Percentiles rank a stretch among this genome's conserved stretches.
These are phyloP conservation scores for Excoecaria cochinchinensis DNA, from an alignment of 345 rosid genomes.

Conservation along the genomic window DNA sequence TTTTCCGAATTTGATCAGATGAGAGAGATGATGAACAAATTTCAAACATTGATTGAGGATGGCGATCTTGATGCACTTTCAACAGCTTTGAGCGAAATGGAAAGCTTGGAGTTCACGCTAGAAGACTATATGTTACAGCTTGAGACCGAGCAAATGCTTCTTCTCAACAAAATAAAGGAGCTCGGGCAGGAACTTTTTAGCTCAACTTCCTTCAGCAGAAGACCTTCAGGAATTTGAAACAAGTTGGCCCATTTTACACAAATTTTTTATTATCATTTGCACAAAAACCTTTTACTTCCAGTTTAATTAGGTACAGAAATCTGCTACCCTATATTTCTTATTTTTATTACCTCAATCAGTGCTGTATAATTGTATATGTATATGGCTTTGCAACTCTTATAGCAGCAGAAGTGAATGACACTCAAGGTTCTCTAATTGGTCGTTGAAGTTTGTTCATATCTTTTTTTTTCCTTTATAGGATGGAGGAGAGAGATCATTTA, in stretches of 20 bases:
- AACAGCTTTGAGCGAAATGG: constrained; percentile 63
- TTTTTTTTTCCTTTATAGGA: too few relatives aligned
- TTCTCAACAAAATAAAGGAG: constrained; percentile 80
- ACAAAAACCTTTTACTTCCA: neutral
- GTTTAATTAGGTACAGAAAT: too few relatives aligned
- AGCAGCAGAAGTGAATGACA: too few relatives aligned
- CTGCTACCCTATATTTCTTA: too few relatives aligned
- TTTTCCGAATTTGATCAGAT: constrained; percentile 38
- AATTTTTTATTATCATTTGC: neutral
- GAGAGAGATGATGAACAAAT: constrained; percentile 61
- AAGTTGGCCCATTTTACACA: neutral
- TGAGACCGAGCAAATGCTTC: constrained; percentile 79
- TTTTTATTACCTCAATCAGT: too few relatives aligned
- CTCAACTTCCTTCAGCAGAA: constrained; percentile 49
- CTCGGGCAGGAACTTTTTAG: constrained; percentile 75
- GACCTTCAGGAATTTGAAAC: constrained; percentile 38
- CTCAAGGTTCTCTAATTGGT: too few relatives aligned
- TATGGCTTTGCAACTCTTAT: too few relatives aligned
- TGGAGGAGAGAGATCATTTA: too few relatives aligned
- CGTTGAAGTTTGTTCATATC: too few relatives aligned
- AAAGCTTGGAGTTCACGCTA: constrained; percentile 67
- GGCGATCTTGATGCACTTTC: constrained; percentile 58
- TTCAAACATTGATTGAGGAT: constrained; percentile 61
- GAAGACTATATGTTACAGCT: constrained; percentile 81
- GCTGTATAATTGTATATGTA: too few relatives aligned